Percentiles rank a stretch among this genome's conserved stretches.
phyloP scores from a whole-genome alignment of 164 flowering plant species.

The Litsea cubeba region DNA sequence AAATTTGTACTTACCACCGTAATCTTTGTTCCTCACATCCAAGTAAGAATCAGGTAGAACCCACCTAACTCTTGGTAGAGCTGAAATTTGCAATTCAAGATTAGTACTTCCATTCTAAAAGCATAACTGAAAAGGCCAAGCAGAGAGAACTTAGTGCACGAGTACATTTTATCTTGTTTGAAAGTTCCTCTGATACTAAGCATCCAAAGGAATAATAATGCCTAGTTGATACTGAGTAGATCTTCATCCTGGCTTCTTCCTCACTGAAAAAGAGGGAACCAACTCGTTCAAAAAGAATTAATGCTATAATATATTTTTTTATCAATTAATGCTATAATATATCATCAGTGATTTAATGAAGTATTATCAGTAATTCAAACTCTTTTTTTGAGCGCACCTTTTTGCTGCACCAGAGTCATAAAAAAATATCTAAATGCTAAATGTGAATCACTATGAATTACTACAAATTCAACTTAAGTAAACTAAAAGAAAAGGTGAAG shows the following conservation, averaged over 20 bases:
- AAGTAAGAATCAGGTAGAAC: conserved; percentile 48
- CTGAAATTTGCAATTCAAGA: conserved; percentile 15
- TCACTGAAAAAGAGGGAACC: conserved; percentile 20
- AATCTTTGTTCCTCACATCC: conserved; percentile 34
- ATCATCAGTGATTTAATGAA: no score
- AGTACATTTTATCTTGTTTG: conserved; percentile 31
- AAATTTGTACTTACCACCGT: conserved; percentile 28
- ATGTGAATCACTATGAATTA: no score
- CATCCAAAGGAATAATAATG: conserved; percentile 38
- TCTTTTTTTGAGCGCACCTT: no score
- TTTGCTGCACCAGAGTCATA: no score
- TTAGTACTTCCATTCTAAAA: background rate
- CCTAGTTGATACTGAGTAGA: conserved; percentile 40
- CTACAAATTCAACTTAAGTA: no score
- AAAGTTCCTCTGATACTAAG: conserved; percentile 34
- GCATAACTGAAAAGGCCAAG: background rate
- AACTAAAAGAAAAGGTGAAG: no score
- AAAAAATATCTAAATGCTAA: no score
- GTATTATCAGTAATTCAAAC: no score
- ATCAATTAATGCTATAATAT: no score
- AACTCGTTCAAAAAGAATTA: background rate
- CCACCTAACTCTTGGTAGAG: conserved; percentile 35
- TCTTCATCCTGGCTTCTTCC: conserved; percentile 33
- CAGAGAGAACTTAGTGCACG: background rate
- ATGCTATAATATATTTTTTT: no score